Evolutionary conservation across 2,329 filamentous ascomycete species (phyloP), one percentile per base, ranked within the genome.

Genomic region (Alternaria burnsii): DNA sequence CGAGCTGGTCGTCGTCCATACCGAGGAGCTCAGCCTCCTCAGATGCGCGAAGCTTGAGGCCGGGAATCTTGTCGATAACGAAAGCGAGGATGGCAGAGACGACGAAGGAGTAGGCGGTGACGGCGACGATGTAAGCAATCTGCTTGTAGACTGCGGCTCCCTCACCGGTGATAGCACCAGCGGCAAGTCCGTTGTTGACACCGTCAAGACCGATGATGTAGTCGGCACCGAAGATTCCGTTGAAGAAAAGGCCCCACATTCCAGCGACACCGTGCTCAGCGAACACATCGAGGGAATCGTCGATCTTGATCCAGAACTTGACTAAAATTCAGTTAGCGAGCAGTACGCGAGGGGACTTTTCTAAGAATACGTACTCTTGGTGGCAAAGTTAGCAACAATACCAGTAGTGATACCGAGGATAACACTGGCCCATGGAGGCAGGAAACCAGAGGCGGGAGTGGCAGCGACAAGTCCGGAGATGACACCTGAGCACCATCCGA

Each of bases 231-330:
- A 94, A 93, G 65, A 94, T 81, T 65, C 89, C 91, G 58, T 92
- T 94, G 79, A 92, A 84, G 61, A 93, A 79, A 71, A 96, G 91
- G 52, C 93, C 93, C 59, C 90, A 85, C 67, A 95, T 92, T 67
- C 93, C 93, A 50, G 93, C 92, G 65, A 96, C 82, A 73, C 87
- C 92, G 86, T 97, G 93, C 80, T 95, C 92, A 68, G 93, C 93
- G 80, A 97, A 95, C 72, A 97, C 89, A 82, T 97, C 93, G 80
- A 97, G 91, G 6, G 91, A 90, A 76, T 97, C 93, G 71, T 97
- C 93, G 57, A 96, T 89, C 64, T 88, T 88, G 73, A 96, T 84
- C 87, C 87, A 89, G 81, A 88, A 89, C 80, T 89, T 89, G 79
- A 89, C 84, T 86, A 63, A n/a, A 52, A 20, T 52, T 8, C 26